phyloP scores from a whole-genome alignment of 768 basidiomycete species.

The Mycena metata region DNA sequence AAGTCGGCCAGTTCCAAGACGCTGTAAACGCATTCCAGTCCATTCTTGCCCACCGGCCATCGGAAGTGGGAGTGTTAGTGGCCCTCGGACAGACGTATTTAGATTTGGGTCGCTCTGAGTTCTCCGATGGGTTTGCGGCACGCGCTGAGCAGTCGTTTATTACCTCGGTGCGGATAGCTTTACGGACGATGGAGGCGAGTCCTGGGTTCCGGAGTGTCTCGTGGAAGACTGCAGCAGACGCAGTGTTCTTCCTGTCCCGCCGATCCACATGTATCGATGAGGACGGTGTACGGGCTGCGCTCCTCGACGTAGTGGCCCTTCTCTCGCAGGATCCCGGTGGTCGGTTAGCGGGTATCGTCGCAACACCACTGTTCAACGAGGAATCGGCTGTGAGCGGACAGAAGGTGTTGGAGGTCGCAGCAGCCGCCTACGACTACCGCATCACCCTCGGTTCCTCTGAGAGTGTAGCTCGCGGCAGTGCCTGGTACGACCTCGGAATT shows the following conservation, averaged over 20 bases:
- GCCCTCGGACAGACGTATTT: conserved; percentile 81
- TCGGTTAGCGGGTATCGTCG: conserved; percentile 58
- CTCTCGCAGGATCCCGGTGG: conserved; percentile 56
- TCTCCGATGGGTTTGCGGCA: conserved; percentile 75
- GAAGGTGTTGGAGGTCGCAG: conserved; percentile 63
- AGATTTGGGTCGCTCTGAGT: conserved; percentile 76
- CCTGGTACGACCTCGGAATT: conserved; percentile 82
- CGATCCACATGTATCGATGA: conserved; percentile 64
- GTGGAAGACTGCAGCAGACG: conserved; percentile 91
- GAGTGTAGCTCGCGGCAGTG: conserved; percentile 63
- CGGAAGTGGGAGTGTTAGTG: conserved; percentile 79
- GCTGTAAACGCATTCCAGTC: conserved; percentile 76
- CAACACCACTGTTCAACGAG: conserved; percentile 45
- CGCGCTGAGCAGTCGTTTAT: conserved; percentile 83
- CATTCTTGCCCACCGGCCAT: conserved; percentile 67
- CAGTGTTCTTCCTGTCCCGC: conserved; percentile 74
- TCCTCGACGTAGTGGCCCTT: conserved; percentile 53
- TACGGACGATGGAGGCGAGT: conserved; percentile 62
- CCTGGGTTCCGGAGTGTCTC: conserved; percentile 76
- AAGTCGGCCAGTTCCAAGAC: conserved; percentile 80
- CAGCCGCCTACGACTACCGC: conserved; percentile 73
- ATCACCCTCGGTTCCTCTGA: conserved; percentile 69
- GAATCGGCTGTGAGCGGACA: conserved; percentile 45
- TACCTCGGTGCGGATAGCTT: conserved; percentile 65
- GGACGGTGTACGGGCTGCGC: conserved; percentile 48